Percentiles rank a stretch among this genome's conserved stretches.
phyloP scores from a whole-genome alignment of 2,329 filamentous ascomycete species.

The Escovopsis weberi region DNA sequence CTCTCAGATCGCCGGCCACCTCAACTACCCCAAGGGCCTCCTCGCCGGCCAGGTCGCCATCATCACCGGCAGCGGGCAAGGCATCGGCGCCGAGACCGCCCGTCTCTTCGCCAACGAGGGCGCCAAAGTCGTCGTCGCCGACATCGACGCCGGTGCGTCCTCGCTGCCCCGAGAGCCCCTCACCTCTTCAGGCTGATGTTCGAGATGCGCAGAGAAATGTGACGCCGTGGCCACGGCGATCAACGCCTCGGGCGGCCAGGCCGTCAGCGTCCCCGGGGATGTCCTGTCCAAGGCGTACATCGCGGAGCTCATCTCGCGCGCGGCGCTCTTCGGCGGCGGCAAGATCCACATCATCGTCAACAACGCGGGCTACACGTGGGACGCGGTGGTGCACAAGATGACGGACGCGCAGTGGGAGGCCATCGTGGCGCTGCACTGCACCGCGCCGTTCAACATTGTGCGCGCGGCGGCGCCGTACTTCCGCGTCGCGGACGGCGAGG shows the following conservation, averaged over 20 bases:
- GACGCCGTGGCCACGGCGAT: conserved; percentile 54
- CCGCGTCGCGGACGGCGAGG: conserved; percentile 69
- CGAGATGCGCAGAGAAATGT: conserved; percentile 43
- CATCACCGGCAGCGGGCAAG: conserved; percentile 74
- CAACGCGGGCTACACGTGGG: conserved; percentile 87
- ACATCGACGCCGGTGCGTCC: conserved; percentile 57
- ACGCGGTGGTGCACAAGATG: conserved; percentile 86
- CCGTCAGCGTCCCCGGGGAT: conserved; percentile 63
- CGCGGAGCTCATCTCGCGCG: conserved; percentile 53
- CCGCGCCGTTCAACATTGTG: conserved; percentile 72
- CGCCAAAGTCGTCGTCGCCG: conserved; percentile 68
- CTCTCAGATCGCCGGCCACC: conserved; percentile 59
- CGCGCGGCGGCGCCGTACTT: conserved; percentile 74
- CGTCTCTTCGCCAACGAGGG: conserved; percentile 77
- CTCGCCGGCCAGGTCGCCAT: conserved; percentile 72
- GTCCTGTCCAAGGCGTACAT: conserved; percentile 60
- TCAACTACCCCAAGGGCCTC: conserved; percentile 71
- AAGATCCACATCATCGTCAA: conserved; percentile 89
- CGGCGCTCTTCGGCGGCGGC: conserved; percentile 67
- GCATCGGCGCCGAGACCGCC: conserved; percentile 76
- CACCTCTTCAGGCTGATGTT: not conserved
- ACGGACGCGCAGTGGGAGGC: conserved; percentile 85
- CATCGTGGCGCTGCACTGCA: conserved; percentile 70
- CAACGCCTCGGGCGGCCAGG: conserved; percentile 49
- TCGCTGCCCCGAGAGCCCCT: not conserved